phyloP scores from a whole-genome alignment of 2,329 filamentous ascomycete genomes.

The Penicillium sp. region DNA sequence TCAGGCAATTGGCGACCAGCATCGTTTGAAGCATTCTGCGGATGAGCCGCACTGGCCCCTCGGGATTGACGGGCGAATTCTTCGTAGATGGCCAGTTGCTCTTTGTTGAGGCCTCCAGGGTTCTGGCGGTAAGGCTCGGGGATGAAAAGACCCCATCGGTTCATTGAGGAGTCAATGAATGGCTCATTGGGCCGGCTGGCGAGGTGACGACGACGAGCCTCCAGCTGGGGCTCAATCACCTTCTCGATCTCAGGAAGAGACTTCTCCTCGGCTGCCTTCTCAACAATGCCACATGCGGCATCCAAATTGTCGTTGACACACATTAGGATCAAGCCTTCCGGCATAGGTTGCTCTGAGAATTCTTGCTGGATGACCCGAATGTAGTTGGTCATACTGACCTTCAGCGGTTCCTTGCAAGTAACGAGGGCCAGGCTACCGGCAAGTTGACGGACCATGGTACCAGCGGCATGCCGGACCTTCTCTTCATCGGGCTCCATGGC shows the following conservation, averaged over 20 bases:
- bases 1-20: constrained; percentile 61
- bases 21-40: constrained; percentile 57
- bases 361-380: constrained; percentile 77
- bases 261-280: constrained; percentile 91
- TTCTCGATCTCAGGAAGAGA: constrained; percentile 93
- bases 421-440: constrained; percentile 92
- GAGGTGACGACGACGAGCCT: constrained; percentile 73
- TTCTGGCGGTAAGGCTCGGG: constrained; percentile 89
- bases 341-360: constrained; percentile 67
- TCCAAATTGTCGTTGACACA: constrained; percentile 98
- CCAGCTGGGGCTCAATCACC: constrained; percentile 78
- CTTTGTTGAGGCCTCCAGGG: constrained; percentile 76
- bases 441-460: constrained; percentile 92
- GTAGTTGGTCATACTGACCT: constrained; percentile 96
- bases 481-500: constrained; percentile 88
- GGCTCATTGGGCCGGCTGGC: constrained; percentile 74
- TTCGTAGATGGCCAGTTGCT: constrained; percentile 94
- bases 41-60: constrained; percentile 54
- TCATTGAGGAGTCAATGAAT: constrained; percentile 78
- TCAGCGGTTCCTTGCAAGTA: constrained; percentile 95
- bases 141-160: constrained; percentile 89
- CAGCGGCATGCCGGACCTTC: constrained; percentile 77
- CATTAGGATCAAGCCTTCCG: constrained; percentile 95
- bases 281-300: constrained; percentile 86
- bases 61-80: constrained; percentile 88